These are phyloP conservation scores for Penicillium fuscoglaucum DNA, from an alignment of 2,329 filamentous ascomycete genomes.

Conservation along the genomic window DNA sequence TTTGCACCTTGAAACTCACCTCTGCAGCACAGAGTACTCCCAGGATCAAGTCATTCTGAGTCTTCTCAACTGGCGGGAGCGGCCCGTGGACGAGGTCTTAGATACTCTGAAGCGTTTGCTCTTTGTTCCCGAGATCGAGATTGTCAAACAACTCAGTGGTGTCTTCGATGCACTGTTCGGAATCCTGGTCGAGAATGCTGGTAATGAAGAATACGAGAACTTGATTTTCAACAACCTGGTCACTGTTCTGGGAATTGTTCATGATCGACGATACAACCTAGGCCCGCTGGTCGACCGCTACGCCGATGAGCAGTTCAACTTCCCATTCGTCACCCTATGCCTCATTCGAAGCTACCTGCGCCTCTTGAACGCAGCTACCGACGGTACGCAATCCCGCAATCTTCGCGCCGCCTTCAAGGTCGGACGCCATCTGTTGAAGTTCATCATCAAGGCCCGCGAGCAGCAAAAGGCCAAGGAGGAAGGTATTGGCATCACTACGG, in stretches of 20 bases:
- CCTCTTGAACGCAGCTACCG: constrained; percentile 77
- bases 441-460: constrained; percentile 84
- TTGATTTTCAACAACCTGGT: constrained; percentile 88
- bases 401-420: constrained; percentile 93
- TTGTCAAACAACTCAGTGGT: constrained; percentile 87
- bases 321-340: constrained; percentile 86
- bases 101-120: constrained; percentile 77
- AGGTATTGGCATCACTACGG: constrained; percentile 76
- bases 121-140: constrained; percentile 95
- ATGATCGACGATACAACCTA: constrained; percentile 90
- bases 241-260: constrained; percentile 85
- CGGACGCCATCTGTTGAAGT: constrained; percentile 86
- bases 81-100: constrained; percentile 68
- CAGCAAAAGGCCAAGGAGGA: constrained; percentile 88
- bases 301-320: constrained; percentile 84
- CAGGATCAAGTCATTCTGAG: constrained; percentile 86
- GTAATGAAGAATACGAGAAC: constrained; percentile 89
- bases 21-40: constrained; percentile 93
- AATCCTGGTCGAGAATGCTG: constrained; percentile 86
- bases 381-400: constrained; percentile 78
- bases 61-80: constrained; percentile 81
- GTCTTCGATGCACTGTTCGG: constrained; percentile 91
- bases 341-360: constrained; percentile 83
- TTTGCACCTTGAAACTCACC: constrained; percentile 76
- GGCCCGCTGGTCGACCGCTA: constrained; percentile 90